These are phyloP conservation scores for Sporisorium graminicola DNA, from an alignment of 1,284 basidiomycete genomes.

Conservation along the genomic window DNA sequence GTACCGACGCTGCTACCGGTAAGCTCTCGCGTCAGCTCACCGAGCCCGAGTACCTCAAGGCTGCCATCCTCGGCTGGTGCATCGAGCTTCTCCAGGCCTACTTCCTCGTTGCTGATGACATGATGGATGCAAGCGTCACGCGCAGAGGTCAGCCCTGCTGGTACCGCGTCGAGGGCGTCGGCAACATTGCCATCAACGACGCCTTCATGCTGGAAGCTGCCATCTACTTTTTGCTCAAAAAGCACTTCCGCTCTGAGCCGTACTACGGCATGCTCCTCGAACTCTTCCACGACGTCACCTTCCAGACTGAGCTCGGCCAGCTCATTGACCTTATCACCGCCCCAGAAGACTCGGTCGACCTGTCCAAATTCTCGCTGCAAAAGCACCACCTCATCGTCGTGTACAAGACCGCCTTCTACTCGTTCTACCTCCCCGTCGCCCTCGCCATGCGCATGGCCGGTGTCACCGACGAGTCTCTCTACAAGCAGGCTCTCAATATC, in stretches of 20 bases:
- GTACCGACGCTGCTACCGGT: constrained; percentile 74
- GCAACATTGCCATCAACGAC: constrained; percentile 94
- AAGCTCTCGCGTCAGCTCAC: constrained; percentile 70
- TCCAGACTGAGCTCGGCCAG: constrained; percentile 96
- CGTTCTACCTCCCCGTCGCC: constrained; percentile 97
- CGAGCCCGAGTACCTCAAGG: constrained; percentile 82
- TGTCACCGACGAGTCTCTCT: constrained; percentile 79
- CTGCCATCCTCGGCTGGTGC: constrained; percentile 94
- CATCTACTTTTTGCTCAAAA: constrained; percentile 91
- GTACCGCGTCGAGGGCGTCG: constrained; percentile 78
- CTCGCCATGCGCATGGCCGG: constrained; percentile 85
- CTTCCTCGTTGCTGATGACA: constrained; percentile 97
- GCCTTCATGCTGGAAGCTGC: constrained; percentile 95
- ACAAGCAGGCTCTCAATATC: constrained; percentile 84
- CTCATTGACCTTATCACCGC: constrained; percentile 95
- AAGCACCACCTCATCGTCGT: constrained; percentile 95
- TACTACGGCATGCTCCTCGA: constrained; percentile 92
- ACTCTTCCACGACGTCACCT: constrained; percentile 89
- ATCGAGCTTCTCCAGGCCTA: constrained; percentile 98
- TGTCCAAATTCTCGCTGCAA: constrained; percentile 83
- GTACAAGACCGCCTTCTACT: constrained; percentile 98
- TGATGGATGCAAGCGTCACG: constrained; percentile 95
- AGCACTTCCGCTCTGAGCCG: constrained; percentile 83
- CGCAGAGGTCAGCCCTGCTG: constrained; percentile 98
- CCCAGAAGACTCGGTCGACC: constrained; percentile 87